Evolutionary conservation across 2,329 filamentous ascomycete genomes (phyloP).

Genomic region (Aspergillus sp.): DNA sequence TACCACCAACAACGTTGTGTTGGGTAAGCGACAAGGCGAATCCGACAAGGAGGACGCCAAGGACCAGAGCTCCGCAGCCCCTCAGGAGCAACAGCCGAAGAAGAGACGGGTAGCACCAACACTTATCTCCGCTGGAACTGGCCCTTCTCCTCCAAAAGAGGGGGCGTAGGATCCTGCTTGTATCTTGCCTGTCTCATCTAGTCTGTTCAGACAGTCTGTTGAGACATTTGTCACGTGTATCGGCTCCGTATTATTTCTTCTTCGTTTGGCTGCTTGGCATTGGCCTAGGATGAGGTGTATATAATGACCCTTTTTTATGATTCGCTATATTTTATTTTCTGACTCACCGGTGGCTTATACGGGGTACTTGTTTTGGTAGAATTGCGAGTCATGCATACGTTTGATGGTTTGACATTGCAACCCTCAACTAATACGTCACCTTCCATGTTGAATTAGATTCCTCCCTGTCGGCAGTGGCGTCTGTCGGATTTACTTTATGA

Average conservation of each 20-base stretch:
- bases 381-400: not conserved
- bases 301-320: not conserved
- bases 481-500: not conserved
- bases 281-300: no score
- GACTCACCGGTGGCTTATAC: not conserved
- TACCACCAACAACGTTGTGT: slow-evolving; percentile 53
- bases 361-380: not conserved
- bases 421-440: not conserved
- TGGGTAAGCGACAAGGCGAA: slow-evolving; percentile 53
- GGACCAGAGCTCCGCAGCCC: slow-evolving; percentile 40
- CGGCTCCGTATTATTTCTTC: not conserved
- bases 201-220: not conserved
- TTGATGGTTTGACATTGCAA: not conserved
- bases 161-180: slow-evolving; percentile 10
- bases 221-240: not conserved
- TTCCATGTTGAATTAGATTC: not conserved
- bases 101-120: slow-evolving; percentile 71
- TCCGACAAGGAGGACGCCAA: slow-evolving; percentile 45
- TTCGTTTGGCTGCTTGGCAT: no score
- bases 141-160: slow-evolving; percentile 13
- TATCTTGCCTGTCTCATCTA: not conserved
- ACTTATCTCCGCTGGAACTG: slow-evolving; percentile 44
- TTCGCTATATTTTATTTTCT: not conserved
- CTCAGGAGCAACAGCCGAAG: slow-evolving; percentile 55
- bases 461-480: not conserved